Percentiles rank a stretch among this genome's conserved stretches.
phyloP scores from a whole-genome alignment of 2,329 filamentous ascomycete species.

The Laburnicola sp. region DNA sequence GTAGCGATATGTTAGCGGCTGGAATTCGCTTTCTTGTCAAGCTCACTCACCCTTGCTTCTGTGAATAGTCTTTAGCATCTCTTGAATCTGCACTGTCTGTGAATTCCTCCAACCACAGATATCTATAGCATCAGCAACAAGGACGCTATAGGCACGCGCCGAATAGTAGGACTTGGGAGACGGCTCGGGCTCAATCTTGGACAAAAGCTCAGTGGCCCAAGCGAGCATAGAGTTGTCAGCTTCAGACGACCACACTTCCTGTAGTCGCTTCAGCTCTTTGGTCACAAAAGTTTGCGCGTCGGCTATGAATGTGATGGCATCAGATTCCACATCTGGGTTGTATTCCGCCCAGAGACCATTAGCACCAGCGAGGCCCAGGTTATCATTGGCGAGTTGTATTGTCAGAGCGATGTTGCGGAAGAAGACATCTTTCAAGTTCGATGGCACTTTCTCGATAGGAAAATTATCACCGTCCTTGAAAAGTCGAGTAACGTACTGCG shows the following conservation, averaged over 20 bases:
- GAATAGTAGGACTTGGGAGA: conserved; percentile 47
- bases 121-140: conserved; percentile 48
- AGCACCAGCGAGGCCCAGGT: conserved; percentile 58
- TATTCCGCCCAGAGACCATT: conserved; percentile 58
- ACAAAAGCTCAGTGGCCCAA: conserved; percentile 31
- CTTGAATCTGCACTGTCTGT: conserved; percentile 42
- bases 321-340: conserved; percentile 54
- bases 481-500: conserved; percentile 67
- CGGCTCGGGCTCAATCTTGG: conserved; percentile 21
- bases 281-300: conserved; percentile 55
- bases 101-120: conserved; percentile 46
- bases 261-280: conserved; percentile 43
- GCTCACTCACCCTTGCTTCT: conserved; percentile 24
- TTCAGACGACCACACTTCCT: conserved; percentile 15
- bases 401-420: conserved; percentile 58
- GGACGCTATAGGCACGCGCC: conserved; percentile 44
- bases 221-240: conserved; percentile 28
- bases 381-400: conserved; percentile 62
- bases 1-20: conserved; percentile 7
- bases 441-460: conserved; percentile 40
- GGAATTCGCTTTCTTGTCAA: neutral
- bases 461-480: conserved; percentile 50
- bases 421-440: conserved; percentile 30
- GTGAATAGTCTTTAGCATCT: conserved; percentile 37
- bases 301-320: conserved; percentile 57